Evolutionary conservation across 495 filamentous ascomycete species (phyloP).

Genomic region (Tetracladium setigerum): DNA sequence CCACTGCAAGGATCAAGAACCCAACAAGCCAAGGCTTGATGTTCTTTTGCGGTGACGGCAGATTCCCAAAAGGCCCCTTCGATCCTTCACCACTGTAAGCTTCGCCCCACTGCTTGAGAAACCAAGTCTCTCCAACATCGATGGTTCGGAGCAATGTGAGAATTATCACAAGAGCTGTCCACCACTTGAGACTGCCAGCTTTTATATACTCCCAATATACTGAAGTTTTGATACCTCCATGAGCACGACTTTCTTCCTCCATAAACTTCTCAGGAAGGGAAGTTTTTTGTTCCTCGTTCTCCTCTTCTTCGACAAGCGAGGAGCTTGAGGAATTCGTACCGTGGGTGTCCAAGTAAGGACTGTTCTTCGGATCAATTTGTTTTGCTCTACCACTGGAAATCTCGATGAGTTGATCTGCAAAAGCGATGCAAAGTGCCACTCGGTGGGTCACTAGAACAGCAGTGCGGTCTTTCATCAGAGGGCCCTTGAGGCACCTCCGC

Average conservation of each 20-base stretch:
- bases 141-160: constrained; percentile 52
- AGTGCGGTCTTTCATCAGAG: constrained; percentile 52
- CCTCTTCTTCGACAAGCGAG: constrained; percentile 26
- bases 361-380: constrained; percentile 33
- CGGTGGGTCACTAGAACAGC: constrained; percentile 76
- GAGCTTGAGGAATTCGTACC: constrained; percentile 24
- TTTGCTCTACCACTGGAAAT: constrained; percentile 48
- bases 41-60: constrained; percentile 59
- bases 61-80: constrained; percentile 39
- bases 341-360: constrained; percentile 12
- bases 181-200: constrained; percentile 66
- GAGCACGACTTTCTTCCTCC: constrained; percentile 68
- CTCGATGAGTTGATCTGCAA: constrained; percentile 63
- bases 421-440: constrained; percentile 52
- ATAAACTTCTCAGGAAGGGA: constrained; percentile 68
- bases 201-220: constrained; percentile 82
- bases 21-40: constrained; percentile 65
- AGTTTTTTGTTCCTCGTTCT: constrained; percentile 36
- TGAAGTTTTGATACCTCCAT: constrained; percentile 63
- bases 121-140: constrained; percentile 62
- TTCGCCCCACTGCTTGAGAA: constrained; percentile 80
- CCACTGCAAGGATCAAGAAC: constrained; percentile 53
- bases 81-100: constrained; percentile 43
- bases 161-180: constrained; percentile 50
- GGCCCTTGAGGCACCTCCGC: constrained; percentile 56